These are phyloP conservation scores for Cytidiella melzeri DNA, from an alignment of 768 basidiomycete species.

Conservation along the genomic window DNA sequence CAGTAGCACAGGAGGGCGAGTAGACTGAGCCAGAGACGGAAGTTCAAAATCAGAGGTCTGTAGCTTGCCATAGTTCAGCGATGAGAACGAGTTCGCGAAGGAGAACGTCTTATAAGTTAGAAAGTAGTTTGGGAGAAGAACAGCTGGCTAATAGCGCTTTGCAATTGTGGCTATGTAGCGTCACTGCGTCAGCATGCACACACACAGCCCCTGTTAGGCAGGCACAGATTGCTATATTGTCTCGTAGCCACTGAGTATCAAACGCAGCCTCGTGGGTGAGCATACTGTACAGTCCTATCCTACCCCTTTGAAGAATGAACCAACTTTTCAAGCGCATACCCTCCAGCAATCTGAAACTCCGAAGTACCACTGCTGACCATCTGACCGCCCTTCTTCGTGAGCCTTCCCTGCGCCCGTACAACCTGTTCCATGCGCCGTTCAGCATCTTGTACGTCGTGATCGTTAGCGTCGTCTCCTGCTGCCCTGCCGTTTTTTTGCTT, in stretches of 20 bases:
- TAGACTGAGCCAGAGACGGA: neutral
- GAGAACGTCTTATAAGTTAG: too few relatives aligned
- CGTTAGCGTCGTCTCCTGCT: conserved; percentile 20
- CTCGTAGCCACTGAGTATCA: too few relatives aligned
- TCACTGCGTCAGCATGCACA: too few relatives aligned
- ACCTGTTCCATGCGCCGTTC: conserved; percentile 83
- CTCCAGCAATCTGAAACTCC: conserved; percentile 77
- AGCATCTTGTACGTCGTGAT: conserved; percentile 37
- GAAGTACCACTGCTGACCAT: conserved; percentile 58
- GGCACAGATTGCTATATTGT: too few relatives aligned
- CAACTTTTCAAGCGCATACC: conserved; percentile 55
- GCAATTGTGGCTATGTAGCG: too few relatives aligned
- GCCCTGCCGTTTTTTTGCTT: conserved; percentile 12
- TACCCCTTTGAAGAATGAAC: conserved; percentile 20
- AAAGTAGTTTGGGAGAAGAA: too few relatives aligned
- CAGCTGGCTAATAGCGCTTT: too few relatives aligned
- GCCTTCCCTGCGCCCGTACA: conserved; percentile 76
- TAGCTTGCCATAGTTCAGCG: neutral
- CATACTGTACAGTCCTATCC: too few relatives aligned
- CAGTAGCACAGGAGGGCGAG: neutral
- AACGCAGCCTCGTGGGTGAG: too few relatives aligned
- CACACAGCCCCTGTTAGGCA: too few relatives aligned
- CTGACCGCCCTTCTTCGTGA: conserved; percentile 73
- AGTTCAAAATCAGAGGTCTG: neutral
- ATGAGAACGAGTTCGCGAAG: too few relatives aligned